Base-by-base conservation (phyloP, 2,329 filamentous ascomycete genomes). In the Claviceps lovelessii region DNA sequence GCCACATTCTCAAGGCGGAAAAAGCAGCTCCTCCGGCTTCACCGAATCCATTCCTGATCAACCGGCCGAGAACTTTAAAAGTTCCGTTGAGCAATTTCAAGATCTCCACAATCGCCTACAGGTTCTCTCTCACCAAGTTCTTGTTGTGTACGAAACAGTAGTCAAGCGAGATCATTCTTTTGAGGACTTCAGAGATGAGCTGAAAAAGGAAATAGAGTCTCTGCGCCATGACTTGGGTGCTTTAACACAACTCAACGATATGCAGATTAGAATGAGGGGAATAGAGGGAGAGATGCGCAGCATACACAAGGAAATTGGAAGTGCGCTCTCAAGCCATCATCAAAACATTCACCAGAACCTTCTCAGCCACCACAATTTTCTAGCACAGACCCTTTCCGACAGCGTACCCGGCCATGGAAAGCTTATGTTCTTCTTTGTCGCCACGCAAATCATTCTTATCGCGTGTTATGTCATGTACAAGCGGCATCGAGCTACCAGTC, bases 61-160 rank as follows among this genome's bases (percentile, higher is more conserved):
- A 55, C 65, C 71, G 39, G 68, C 79, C 52, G 72, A 77, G 49
- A 63, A 65, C 37, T 76, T 77, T 63, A 69, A 71, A 28, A 74
- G 71, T 48, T 77, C 76, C 59, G 71, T 71, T 61, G 71, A 72
- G 13, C 89, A 95, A 68, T 91, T 96, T 65, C 77, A 78, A 39
- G 90, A 96, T 66, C 77, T 97, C 15, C 86, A 95, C 73, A 86
- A 86, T 72, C 86, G 90, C 37, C 73, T 97, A 19, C 88, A 90
- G 68, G 76, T 74, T 61, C 75, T 88, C 56, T 82, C 81, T 67
- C 83, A 88, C 69, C 83, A 86, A 63, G 72, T 89, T 46, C 75
- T 76, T 23, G 77, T 76, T 60, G 73, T 88, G 55, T 82, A 81
- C 68, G 76, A 76, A 46, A 71, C 80, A 55, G 68, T 85, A 45